These are phyloP conservation scores for Casuarina cunninghamiana DNA, from an alignment of 306 rosid genomes.

Conservation along the genomic window DNA sequence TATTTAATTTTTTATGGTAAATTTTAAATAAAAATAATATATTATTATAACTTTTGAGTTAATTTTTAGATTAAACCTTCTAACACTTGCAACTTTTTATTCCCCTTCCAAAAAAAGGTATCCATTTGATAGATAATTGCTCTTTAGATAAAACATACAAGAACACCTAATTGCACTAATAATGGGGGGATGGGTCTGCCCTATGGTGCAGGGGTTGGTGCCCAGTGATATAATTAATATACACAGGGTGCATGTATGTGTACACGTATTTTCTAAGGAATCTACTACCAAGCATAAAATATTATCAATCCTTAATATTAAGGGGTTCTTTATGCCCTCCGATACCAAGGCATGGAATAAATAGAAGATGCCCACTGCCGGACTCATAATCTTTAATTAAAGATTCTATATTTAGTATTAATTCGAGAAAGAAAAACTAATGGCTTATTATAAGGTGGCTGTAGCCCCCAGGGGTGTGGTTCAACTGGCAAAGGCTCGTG, in stretches of 20 bases:
- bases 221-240: neutral
- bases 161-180: neutral
- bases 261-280: too few relatives aligned
- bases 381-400: slow-evolving; percentile 24
- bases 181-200: slow-evolving; percentile 29
- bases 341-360: slow-evolving; percentile 5
- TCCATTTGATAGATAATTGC: neutral
- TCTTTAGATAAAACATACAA: neutral
- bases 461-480: too few relatives aligned
- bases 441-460: neutral
- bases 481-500: too few relatives aligned
- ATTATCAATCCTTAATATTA: too few relatives aligned
- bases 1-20: too few relatives aligned
- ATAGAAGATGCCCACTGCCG: slow-evolving; percentile 15
- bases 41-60: too few relatives aligned
- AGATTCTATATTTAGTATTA: slow-evolving; percentile 16
- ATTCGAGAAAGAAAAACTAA: slow-evolving; percentile 21
- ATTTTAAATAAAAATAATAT: too few relatives aligned
- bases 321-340: neutral
- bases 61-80: too few relatives aligned
- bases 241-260: too few relatives aligned
- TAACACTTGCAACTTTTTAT: neutral
- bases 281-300: too few relatives aligned
- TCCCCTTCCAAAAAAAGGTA: neutral
- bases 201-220: slow-evolving; percentile 15